Evolutionary conservation across 371 early-diverging fungal genomes (phyloP), one percentile per base, ranked within the genome.

Genomic region (Rhizopus stolonifer): DNA sequence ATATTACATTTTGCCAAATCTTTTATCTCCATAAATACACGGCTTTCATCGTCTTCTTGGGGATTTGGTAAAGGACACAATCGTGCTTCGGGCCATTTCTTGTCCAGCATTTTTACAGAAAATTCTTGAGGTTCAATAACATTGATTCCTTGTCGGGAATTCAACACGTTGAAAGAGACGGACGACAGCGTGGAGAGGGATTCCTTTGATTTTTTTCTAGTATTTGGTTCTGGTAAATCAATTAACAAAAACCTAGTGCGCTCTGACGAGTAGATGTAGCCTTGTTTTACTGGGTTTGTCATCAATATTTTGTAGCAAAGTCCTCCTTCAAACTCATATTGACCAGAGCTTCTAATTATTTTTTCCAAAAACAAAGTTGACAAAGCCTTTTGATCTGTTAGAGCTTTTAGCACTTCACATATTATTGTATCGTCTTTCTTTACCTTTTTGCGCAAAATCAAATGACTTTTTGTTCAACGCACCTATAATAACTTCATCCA

Each of bases 221-320:
- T 4, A 52, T 43, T 17, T 8, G 64, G 49, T 15, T 69, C 65
- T 45, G 80, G 63, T 11, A 79, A 56, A 49, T 72, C 73, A 1
- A 72, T 59, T 10, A 51, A 58, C 7, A 70, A 55, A 0, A 77
- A 29, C 36, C 61, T 61, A 0, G 77, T 77, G 14, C 55, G 52
- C 14, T 68, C 71, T 13, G 61, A 50, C 1, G 72, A 58, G 15
- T 54, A 13, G 24, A 87, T 67, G 46, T 74, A 70, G 0, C 90
- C 88, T 60, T 89, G 90, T 26, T 84, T 68, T 0, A 88, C 87
- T 2, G 90, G 86, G 51, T 72, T 77, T 40, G 79, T 74, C 81
- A 81, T 84, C 36, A 89, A 60, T 2, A 83, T 78, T 24, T 58
- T 50, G 49, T 53, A 72, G 17, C 53, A 24, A 10, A 64, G 38